A percentile compares a stretch with the other conserved stretches of the same genome.
These are phyloP conservation scores for Penicillium simplicissimum DNA, from an alignment of 495 filamentous ascomycete species.

Conservation along the genomic window DNA sequence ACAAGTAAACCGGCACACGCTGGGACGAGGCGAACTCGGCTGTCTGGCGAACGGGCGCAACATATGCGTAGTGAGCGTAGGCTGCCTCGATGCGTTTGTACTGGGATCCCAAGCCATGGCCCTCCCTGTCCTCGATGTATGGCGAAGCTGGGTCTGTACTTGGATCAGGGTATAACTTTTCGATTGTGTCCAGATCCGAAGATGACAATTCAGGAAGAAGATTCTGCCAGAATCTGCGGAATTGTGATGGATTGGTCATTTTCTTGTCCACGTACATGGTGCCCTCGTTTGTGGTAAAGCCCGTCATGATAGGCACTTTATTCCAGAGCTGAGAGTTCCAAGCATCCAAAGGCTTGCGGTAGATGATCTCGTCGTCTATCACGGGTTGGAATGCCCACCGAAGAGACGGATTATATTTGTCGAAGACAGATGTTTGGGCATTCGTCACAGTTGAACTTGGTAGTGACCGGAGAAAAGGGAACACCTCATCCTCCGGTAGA, in stretches of 20 bases:
- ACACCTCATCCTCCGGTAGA: constrained; percentile 45
- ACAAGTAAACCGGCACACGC: constrained; percentile 52
- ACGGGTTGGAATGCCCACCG: constrained; percentile 71
- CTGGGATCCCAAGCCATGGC: constrained; percentile 49
- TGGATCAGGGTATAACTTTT: constrained; percentile 60
- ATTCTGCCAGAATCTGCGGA: constrained; percentile 54
- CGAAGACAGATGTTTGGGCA: constrained; percentile 54
- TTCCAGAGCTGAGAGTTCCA: constrained; percentile 55
- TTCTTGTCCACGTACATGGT: constrained; percentile 55
- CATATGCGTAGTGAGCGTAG: constrained; percentile 67
- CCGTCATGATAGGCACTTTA: constrained; percentile 62
- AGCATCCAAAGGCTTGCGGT: constrained; percentile 55
- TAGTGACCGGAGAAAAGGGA: constrained; percentile 52
- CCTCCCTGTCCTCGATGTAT: constrained; percentile 40
- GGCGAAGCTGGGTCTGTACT: constrained; percentile 30
- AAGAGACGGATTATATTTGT: constrained; percentile 53
- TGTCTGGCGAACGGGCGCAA: constrained; percentile 64
- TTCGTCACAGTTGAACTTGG: constrained; percentile 45
- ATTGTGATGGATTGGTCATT: constrained; percentile 46
- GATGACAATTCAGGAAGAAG: constrained; percentile 54
- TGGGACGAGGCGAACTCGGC: constrained; percentile 49
- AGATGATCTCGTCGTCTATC: constrained; percentile 59
- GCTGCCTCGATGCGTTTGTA: constrained; percentile 61
- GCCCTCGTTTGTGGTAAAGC: constrained; percentile 68
- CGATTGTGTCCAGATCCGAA: constrained; percentile 50